A percentile compares a stretch with the other conserved stretches of the same genome.
Evolutionary conservation across 352 stramenopile species (phyloP).

Genomic region (Hyaloperonospora brassicae): DNA sequence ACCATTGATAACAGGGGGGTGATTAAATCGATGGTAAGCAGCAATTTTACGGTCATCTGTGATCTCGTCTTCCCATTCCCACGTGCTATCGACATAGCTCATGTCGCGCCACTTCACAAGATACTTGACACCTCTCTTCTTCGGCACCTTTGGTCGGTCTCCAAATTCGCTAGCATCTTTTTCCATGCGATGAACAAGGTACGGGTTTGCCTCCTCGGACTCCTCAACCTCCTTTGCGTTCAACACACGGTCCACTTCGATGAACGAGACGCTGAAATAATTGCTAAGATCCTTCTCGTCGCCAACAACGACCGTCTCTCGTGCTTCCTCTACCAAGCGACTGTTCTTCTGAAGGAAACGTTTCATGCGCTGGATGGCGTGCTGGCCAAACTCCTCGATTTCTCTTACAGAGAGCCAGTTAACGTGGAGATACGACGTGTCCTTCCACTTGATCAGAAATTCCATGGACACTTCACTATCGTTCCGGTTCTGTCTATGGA

Average conservation of each 20-base stretch:
- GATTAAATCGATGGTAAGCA: constrained; percentile 79
- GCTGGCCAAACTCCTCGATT: constrained; percentile 85
- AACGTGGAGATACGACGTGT: constrained; percentile 95
- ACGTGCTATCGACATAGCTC: constrained; percentile 85
- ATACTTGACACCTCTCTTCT: constrained; percentile 85
- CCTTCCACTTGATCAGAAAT: constrained; percentile 99
- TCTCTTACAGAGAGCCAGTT: constrained; percentile 95
- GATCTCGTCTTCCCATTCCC: constrained; percentile 86
- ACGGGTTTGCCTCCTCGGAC: constrained; percentile 64
- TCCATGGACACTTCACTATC: constrained; percentile 79
- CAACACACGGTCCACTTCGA: constrained; percentile 81
- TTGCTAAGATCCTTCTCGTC: constrained; percentile 70
- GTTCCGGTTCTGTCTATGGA: constrained; percentile 46
- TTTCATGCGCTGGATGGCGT: constrained; percentile 76
- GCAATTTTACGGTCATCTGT: constrained; percentile 87
- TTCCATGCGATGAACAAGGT: constrained; percentile 29
- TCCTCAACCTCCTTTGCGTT: constrained; percentile 74
- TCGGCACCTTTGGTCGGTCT: constrained; percentile 31
- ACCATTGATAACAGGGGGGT: constrained; percentile 77
- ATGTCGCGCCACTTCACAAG: constrained; percentile 89
- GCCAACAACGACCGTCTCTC: constrained; percentile 63
- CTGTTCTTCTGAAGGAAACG: constrained; percentile 85
- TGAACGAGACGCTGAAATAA: constrained; percentile 79
- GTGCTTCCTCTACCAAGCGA: constrained; percentile 62
- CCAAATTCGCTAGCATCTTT: constrained; percentile 38